A percentile compares a stretch with the other conserved stretches of the same genome.
Evolutionary conservation across 257 asterid genomes (phyloP).

Genomic region (Forsythia viridissima): DNA sequence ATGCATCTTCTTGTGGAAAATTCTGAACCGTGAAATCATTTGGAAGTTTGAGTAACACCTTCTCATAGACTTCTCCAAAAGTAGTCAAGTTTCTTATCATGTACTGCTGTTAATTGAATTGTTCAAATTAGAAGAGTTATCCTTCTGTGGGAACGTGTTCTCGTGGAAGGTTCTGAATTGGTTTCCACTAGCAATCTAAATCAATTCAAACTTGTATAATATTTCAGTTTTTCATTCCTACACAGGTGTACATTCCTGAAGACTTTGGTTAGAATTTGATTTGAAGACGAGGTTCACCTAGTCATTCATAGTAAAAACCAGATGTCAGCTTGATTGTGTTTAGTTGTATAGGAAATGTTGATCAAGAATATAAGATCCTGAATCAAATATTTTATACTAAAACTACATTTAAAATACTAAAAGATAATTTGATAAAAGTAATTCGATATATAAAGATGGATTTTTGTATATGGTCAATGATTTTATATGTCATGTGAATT

Average conservation of each 20-base stretch:
- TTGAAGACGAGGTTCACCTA: neutral
- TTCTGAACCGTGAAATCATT: neutral
- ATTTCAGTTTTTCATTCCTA: neutral
- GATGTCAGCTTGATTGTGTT: neutral
- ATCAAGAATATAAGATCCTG: neutral
- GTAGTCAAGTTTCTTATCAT: neutral
- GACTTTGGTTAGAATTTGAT: neutral
- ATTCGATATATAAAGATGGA: neutral
- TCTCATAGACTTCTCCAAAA: neutral
- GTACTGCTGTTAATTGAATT: neutral
- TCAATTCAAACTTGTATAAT: neutral
- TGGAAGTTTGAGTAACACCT: neutral
- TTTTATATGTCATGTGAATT: neutral
- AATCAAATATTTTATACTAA: neutral
- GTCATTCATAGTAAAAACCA: neutral
- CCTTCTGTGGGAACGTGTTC: neutral
- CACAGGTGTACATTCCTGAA: neutral
- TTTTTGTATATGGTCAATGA: neutral
- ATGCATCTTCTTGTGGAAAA: neutral
- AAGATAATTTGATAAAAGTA: neutral
- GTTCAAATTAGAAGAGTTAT: neutral
- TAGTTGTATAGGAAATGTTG: neutral
- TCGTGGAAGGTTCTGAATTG: neutral
- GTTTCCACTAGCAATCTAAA: neutral
- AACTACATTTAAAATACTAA: neutral